Base-by-base conservation (phyloP, 2,329 filamentous ascomycete species). In the Geoglossum cookeanum region DNA sequence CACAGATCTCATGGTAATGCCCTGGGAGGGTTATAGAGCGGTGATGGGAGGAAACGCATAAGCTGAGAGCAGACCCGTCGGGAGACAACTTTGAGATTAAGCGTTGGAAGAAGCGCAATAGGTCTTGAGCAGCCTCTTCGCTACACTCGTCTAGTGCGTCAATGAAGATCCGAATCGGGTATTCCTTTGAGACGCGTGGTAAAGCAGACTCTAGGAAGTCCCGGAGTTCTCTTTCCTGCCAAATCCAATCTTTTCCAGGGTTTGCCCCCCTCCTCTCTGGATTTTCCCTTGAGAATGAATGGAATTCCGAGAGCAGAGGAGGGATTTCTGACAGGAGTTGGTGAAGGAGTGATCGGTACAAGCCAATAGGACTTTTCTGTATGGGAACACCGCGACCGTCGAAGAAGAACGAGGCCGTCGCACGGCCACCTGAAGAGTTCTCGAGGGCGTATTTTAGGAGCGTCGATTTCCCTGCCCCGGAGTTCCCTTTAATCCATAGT, bases 401-500 rank as follows among this genome's bases (percentile, higher is more conserved):
- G 55, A 72, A 71, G 60, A 71, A 71, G 62, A 71, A 72, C 0
- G 62, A 64, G 6, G 70, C 67, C 1, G 1, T 59, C 15, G 17
- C 5, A 3, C 7, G 27, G 3, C n/a, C 8, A n/a, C 15, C 48
- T n/a, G 27, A 2, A 65, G 59, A n/a, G 68, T 29, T 29, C 65
- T 37, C 2, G 35, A 55, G 15, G 3, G 5, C 33, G 9, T 42
- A 64, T 37, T 62, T 63, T 53, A 73, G 62, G 35, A 73, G 58
- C 1, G 69, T 72, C 4, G 69, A 71, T 56, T 73, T 73, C 1
- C 70, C 70, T 0, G 67, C 66, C 4, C 70, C 70, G 2, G 71
- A 69, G 30, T 72, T 70, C 1, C 71, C 71, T 54, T 68, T 69
- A 39, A 73, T 67, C 68, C 68, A 72, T 3, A 71, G 65, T 0